phyloP scores from a whole-genome alignment of 108 stramenopile genomes.

The Cyclotella atomus region DNA sequence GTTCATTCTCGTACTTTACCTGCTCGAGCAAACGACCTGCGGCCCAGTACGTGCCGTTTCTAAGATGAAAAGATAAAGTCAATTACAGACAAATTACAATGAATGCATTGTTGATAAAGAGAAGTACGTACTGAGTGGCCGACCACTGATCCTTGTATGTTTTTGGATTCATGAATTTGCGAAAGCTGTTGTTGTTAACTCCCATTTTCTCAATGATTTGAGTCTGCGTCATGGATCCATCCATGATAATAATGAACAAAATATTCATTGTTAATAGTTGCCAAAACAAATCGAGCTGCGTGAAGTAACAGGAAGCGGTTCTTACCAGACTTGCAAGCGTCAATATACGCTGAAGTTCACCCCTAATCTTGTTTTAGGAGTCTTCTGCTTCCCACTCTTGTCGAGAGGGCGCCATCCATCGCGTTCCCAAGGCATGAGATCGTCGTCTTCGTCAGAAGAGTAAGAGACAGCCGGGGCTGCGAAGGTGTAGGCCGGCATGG shows the following conservation, averaged over 20 bases:
- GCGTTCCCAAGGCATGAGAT: conserved; percentile 36
- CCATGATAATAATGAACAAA: background rate
- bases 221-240: conserved; percentile 35
- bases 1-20: conserved; percentile 21
- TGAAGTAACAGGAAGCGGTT: background rate
- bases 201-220: conserved; percentile 41
- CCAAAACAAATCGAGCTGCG: background rate
- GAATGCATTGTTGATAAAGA: background rate
- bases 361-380: conserved; percentile 49
- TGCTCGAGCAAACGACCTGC: conserved; percentile 35
- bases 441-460: conserved; percentile 6
- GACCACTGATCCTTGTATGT: conserved; percentile 50
- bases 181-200: conserved; percentile 42
- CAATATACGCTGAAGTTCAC: conserved; percentile 50
- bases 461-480: background rate
- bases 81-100: background rate
- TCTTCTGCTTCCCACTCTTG: conserved; percentile 40
- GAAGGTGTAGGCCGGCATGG: background rate
- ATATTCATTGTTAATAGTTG: background rate
- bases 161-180: conserved; percentile 49
- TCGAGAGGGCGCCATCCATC: conserved; percentile 32
- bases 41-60: conserved; percentile 41
- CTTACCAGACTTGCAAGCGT: conserved; percentile 34
- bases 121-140: conserved; percentile 23
- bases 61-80: background rate